Conservation (phyloP, 495 filamentous ascomycete genomes). For the Xeromyces bisporus region DNA sequence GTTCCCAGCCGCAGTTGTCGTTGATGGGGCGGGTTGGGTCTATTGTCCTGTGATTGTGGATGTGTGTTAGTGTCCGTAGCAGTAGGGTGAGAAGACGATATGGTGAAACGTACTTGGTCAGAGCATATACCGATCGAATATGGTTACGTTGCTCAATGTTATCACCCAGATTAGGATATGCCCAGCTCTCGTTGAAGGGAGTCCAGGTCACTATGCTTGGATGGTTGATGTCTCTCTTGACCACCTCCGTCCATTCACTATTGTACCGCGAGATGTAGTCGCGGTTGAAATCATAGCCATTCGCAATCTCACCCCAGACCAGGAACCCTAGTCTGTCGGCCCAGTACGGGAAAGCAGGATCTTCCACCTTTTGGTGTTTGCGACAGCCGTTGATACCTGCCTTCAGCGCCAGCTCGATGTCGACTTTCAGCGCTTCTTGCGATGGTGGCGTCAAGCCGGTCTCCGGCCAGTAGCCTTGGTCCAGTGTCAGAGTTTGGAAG, state of each 20-base stretch:
- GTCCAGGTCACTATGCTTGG: conserved; percentile 46
- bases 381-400: too few species aligned
- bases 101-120: conserved; percentile 41
- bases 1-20: conserved; percentile 51
- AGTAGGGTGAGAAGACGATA: too few species aligned
- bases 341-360: too few species aligned
- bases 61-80: conserved; percentile 2
- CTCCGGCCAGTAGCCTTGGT: too few species aligned
- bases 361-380: too few species aligned
- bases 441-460: too few species aligned
- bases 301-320: too few species aligned
- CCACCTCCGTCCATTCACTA: conserved; percentile 38
- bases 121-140: conserved; percentile 37
- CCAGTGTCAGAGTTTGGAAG: too few species aligned
- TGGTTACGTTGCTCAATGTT: conserved; percentile 39
- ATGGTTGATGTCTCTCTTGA: conserved; percentile 42
- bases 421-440: too few species aligned
- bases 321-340: too few species aligned
- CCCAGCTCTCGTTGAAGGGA: conserved; percentile 46
- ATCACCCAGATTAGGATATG: conserved; percentile 31
- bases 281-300: too few species aligned
- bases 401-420: too few species aligned
- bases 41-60: conserved; percentile 18
- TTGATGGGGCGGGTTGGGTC: conserved; percentile 42
- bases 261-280: conserved; percentile 36